Conservation (phyloP, 2,329 filamentous ascomycete species). For the Aureobasidium melanogenum region DNA sequence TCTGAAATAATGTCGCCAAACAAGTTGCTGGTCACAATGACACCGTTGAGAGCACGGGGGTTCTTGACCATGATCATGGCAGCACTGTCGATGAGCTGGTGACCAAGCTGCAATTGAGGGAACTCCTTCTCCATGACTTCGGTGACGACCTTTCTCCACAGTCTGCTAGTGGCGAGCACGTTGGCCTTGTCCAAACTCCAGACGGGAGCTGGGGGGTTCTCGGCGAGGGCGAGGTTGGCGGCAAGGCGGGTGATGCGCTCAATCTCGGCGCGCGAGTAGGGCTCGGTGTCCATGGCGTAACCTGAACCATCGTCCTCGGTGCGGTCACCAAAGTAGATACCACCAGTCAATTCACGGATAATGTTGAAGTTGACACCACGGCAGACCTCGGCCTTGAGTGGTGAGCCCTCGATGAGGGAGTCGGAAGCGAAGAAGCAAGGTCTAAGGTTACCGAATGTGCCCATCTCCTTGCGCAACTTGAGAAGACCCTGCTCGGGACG, state of each 20-base stretch:
- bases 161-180: constrained; percentile 77
- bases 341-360: constrained; percentile 82
- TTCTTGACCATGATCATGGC: constrained; percentile 98
- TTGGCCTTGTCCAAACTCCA: constrained; percentile 95
- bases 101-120: constrained; percentile 71
- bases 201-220: constrained; percentile 67
- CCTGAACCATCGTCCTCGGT: constrained; percentile 70
- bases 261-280: constrained; percentile 76
- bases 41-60: constrained; percentile 75
- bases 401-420: constrained; percentile 72
- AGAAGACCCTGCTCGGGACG: constrained; percentile 91
- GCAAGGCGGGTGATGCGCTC: constrained; percentile 80
- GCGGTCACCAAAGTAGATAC: constrained; percentile 91
- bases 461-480: constrained; percentile 83
- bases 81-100: constrained; percentile 92
- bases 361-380: constrained; percentile 85
- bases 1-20: constrained; percentile 96
- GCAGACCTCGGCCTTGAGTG: constrained; percentile 78
- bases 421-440: constrained; percentile 94
- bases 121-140: constrained; percentile 85
- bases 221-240: constrained; percentile 68
- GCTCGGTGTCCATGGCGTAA: constrained; percentile 73
- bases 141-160: constrained; percentile 82
- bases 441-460: constrained; percentile 88
- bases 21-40: constrained; percentile 86